Conservation (phyloP, 1,139 yeast species). For the Scheffersomyces segobiensis region DNA sequence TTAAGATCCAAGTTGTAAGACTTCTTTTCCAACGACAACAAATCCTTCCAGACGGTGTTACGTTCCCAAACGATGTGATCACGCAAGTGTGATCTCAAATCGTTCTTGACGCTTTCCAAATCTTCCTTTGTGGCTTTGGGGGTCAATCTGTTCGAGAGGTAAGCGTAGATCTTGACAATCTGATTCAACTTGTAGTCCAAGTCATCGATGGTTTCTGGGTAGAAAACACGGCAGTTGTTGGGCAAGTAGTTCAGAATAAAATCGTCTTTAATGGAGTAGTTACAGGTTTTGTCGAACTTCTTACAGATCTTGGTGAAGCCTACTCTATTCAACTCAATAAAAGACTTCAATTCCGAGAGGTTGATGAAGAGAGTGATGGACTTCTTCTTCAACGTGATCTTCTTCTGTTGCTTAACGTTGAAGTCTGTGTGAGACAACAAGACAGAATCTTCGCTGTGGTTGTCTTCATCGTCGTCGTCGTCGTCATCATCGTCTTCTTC, state of each 20-base stretch:
- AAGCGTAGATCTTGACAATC: slow-evolving; percentile 51
- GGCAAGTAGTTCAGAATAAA: slow-evolving; percentile 51
- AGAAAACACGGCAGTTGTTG: slow-evolving; percentile 46
- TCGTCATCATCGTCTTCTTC: slow-evolving; percentile 40
- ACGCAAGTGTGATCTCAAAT: slow-evolving; percentile 72
- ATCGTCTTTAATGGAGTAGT: slow-evolving; percentile 55
- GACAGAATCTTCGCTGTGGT: slow-evolving; percentile 34
- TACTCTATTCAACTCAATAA: slow-evolving; percentile 75
- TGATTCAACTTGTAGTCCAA: slow-evolving; percentile 51
- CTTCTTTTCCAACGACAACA: slow-evolving; percentile 83
- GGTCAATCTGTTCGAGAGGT: slow-evolving; percentile 34
- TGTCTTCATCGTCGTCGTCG: slow-evolving; percentile 43
- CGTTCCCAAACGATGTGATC: slow-evolving; percentile 97
- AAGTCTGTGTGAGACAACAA: slow-evolving; percentile 49
- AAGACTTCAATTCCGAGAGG: slow-evolving; percentile 82
- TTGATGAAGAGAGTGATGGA: slow-evolving; percentile 67
- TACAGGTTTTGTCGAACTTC: slow-evolving; percentile 83
- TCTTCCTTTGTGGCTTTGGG: slow-evolving; percentile 30
- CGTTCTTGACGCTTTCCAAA: slow-evolving; percentile 57
- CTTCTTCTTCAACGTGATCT: slow-evolving; percentile 69
- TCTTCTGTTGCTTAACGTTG: slow-evolving; percentile 50
- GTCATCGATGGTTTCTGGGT: slow-evolving; percentile 40
- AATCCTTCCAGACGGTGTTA: slow-evolving; percentile 95
- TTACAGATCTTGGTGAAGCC: slow-evolving; percentile 89
- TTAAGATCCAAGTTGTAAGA: slow-evolving; percentile 36